Base-by-base conservation (phyloP, 345 rosid species). In the Camelina sativa region DNA sequence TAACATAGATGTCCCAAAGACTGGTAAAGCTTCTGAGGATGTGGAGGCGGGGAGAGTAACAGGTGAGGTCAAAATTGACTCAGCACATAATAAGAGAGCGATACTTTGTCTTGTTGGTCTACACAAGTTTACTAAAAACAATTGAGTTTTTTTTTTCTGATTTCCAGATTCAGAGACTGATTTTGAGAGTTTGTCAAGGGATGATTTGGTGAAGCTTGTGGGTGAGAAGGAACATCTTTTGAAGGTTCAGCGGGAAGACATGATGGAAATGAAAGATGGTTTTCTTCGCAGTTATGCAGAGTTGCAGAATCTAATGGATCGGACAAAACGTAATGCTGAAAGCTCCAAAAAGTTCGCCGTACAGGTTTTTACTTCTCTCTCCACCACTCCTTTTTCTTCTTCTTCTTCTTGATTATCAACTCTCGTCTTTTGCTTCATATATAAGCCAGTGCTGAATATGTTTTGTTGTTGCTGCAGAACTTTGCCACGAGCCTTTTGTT, bases 301-400 rank as follows among this genome's bases (percentile, higher is more conserved):
- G 82, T 86, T 83, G 92, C 92, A 95, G 84, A 95, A 95, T 85
- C 81, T 90, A 40, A 86, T 83, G 87, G 92, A 82, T 67, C 88
- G 97, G 74, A 91, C 93, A 34, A 88, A 81, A 76, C 96, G 99
- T 44, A 90, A 90, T 82, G 88, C 99, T 7, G 98, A 92, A 69
- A 95, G 81, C 80, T 80, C 92, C 7, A 95, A 91, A 79, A 92
- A 90, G 80, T 92, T 89, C 30, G 94, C 98, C 23, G 71, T 95
- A 43, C 99, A 95, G 97, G 99, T 28, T 28, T 25, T 62, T 44
- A 13, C 37, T 38, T 40, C 8, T 43, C 58, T 0, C 58, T 4
- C 30, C 0, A 1, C 16, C 1, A 48, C 52, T 40, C 44, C 34
- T 52, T 10, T 25, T 23, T 20, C 22, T 2, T 25, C 4, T 28